These are phyloP conservation scores for Globisporangium echinulatum DNA, from an alignment of 352 stramenopile species.

Conservation along the genomic window DNA sequence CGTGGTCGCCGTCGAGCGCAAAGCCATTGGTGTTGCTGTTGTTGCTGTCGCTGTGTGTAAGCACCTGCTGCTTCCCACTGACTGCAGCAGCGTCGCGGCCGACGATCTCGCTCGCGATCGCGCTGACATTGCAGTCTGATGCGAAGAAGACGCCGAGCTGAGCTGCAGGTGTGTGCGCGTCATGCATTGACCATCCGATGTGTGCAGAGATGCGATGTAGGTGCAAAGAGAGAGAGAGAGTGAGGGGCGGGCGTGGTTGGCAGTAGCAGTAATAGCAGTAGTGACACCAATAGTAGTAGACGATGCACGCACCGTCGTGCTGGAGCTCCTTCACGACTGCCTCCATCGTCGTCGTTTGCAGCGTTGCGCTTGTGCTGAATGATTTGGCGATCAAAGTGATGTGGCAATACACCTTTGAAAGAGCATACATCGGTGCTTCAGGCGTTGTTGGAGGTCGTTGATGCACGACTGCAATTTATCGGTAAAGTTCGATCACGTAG, in stretches of 20 bases:
- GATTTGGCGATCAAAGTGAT: background rate
- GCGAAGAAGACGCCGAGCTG: constrained; percentile 70
- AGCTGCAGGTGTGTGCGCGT: constrained; percentile 19
- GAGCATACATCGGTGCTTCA: background rate
- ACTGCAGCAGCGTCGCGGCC: constrained; percentile 48
- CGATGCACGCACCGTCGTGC: constrained; percentile 43
- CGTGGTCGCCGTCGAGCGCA: constrained; percentile 13
- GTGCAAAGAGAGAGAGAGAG: background rate
- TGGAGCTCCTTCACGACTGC: constrained; percentile 61
- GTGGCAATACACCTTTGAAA: background rate
- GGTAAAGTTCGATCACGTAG: too few species aligned
- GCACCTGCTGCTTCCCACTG: constrained; percentile 13
- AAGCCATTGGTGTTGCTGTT: constrained; percentile 5
- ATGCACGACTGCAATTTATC: background rate
- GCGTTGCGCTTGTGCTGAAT: background rate
- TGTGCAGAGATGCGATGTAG: background rate
- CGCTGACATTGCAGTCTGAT: constrained; percentile 66
- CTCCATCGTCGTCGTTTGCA: constrained; percentile 17
- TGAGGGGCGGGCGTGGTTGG: background rate
- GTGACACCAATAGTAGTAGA: background rate
- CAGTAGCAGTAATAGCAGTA: background rate
- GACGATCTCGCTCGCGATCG: constrained; percentile 73
- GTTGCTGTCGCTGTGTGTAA: constrained; percentile 8
- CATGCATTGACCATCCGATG: too few species aligned
- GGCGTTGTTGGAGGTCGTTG: background rate